Evolutionary conservation across 1,284 basidiomycete species (phyloP), one percentile per base, ranked within the genome.

Genomic region (Fomitopsis betulina): DNA sequence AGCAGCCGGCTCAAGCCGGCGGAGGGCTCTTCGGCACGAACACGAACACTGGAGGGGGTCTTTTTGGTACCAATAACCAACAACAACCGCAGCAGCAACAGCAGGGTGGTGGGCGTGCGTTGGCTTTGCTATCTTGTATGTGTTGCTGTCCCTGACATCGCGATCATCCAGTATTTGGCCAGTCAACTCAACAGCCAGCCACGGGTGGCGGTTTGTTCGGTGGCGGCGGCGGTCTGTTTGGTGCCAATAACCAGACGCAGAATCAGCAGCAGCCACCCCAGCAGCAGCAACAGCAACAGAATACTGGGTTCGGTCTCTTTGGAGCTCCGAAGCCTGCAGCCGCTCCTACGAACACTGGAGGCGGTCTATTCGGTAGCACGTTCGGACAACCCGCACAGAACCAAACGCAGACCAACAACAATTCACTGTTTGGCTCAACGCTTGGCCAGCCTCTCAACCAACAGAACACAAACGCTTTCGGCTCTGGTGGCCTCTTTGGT

Each of bases 401-500:
- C 68, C 54, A 68, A 65, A 43, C 62, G 54, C 39, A 56, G 13
- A 61, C 72, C 0, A 68, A 70, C 17, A 54, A 17, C 9, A 51
- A 51, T 27, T 32, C 49, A 2, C 10, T 80, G 52, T 83, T 83
- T 54, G 80, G 82, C 21, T 72, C 71, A 25, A 66, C 76, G 3
- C 62, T 75, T 9, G 71, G 72, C 30, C 76, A 79, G 61, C 69
- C 58, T 30, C 60, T 70, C 32, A 69, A 60, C 38, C 67, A 72
- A 39, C 74, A 75, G 27, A 57, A 70, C 15, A 70, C 71, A 2
- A 63, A 63, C 21, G 38, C 63, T 3, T 79, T 79, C 50, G 69
- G 70, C 27, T 70, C 72, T 33, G 65, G 74, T 12, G 72, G 74
- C 19, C 57, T 83, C n/a, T 83, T 83, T 59, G 76, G 75, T 23